Conservation (phyloP, 768 basidiomycete species). For the Dacryopinax primogenitus region DNA sequence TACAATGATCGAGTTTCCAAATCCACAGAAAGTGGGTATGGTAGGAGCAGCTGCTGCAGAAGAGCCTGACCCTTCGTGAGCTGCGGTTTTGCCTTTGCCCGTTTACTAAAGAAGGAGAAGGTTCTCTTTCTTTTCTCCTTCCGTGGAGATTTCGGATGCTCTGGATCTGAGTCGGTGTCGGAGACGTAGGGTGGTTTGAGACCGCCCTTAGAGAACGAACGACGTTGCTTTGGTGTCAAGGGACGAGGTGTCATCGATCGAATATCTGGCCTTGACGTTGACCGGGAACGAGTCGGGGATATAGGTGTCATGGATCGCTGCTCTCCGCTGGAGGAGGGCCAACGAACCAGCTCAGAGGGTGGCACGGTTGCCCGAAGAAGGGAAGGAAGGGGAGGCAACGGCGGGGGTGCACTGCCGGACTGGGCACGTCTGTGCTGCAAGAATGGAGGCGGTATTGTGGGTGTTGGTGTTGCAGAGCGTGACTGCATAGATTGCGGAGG, state of each 20-base stretch:
- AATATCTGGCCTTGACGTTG: not conserved
- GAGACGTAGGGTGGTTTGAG: not conserved
- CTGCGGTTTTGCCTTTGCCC: not conserved
- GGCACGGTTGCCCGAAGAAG: not conserved
- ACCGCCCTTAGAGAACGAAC: not conserved
- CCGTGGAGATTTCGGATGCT: not conserved
- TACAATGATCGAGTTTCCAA: conserved; percentile 5
- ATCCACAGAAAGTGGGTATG: not conserved
- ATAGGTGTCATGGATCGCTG: not conserved
- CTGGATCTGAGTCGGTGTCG: not conserved
- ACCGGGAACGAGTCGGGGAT: not conserved
- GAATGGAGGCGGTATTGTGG: not conserved
- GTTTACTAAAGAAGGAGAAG: not conserved
- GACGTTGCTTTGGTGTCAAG: not conserved
- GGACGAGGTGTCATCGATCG: not conserved
- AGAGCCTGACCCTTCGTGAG: not conserved
- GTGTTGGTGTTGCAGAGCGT: not conserved
- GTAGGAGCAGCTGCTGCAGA: not conserved
- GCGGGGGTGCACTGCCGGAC: not conserved
- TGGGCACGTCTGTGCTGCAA: not conserved
- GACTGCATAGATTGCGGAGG: not conserved
- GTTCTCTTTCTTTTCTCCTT: not conserved
- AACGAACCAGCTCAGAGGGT: not conserved
- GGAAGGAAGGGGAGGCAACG: not conserved
- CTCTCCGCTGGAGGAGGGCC: not conserved